Conservation (phyloP, 2,329 filamentous ascomycete species). For the Talaromyces atroroseus region DNA sequence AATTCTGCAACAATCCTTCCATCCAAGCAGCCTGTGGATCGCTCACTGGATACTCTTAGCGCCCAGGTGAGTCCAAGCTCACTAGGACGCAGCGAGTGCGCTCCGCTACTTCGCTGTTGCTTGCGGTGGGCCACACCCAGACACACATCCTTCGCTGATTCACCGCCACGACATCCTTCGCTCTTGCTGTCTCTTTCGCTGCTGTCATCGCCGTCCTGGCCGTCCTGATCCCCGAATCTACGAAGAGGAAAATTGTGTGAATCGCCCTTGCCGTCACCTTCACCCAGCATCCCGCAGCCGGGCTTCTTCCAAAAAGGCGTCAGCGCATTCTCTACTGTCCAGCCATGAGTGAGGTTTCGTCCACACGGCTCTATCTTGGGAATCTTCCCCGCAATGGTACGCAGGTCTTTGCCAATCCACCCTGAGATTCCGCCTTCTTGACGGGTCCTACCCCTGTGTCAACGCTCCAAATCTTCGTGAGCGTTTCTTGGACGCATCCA, state of each 20-base stretch:
- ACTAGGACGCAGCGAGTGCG: slow-evolving; percentile 1
- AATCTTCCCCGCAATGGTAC: slow-evolving; percentile 95
- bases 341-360: slow-evolving; percentile 78
- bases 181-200: not conserved
- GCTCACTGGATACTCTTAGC: not conserved
- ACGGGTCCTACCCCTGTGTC: slow-evolving; percentile 13
- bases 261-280: not conserved
- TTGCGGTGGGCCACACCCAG: not conserved
- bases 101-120: slow-evolving; percentile 6
- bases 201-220: not conserved
- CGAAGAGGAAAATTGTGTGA: slow-evolving; percentile 3
- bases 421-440: slow-evolving; percentile 19
- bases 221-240: not conserved
- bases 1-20: not conserved
- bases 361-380: slow-evolving; percentile 92
- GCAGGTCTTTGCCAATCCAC: slow-evolving; percentile 38
- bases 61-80: slow-evolving; percentile 10
- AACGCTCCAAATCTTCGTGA: slow-evolving; percentile 8
- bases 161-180: slow-evolving; percentile 7
- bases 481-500: slow-evolving; percentile 8
- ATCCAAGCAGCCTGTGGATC: not conserved
- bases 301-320: slow-evolving; percentile 1
- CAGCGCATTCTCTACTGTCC: slow-evolving; percentile 11
- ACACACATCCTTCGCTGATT: slow-evolving; percentile 3
- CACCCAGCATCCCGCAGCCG: not conserved